Evolutionary conservation across 1,284 basidiomycete genomes (phyloP), one percentile per base, ranked within the genome.

Genomic region (Ganoderma multipileum): DNA sequence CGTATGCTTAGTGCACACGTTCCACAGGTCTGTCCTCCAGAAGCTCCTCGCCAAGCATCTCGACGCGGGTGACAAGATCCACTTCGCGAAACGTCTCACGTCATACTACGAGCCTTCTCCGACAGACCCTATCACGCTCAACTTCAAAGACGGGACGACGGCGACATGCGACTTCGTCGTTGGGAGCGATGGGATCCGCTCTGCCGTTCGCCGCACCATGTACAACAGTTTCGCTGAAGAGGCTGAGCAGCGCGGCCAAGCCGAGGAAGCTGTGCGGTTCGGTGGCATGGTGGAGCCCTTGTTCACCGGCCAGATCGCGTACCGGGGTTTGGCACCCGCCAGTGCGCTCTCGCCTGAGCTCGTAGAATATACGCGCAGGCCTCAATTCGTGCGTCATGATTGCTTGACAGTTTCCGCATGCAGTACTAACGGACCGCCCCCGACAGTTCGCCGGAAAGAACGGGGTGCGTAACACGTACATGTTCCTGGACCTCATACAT

Each of bases 141-240:
- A 78, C 39, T 88, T 87, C 73, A 82, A 83, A 70, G 86, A 88
- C 71, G 86, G 84, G 59, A 80, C 82, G 50, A 79, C 77, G n/a
- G 78, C 82, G 7, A 78, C 77, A 39, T 86, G 84, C 71, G 86
- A 88, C 75, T 74, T 87, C 26, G 81, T 88, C 62, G 76, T 87
- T 65, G 86, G 85, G 23, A 83, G 83, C 66, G 86, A 87, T 73
- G 86, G 86, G 1, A 72, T 86, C 64, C 85, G 83, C 75, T 86
- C 85, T 69, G 79, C 77, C 23, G 78, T 80, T 6, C 78, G 81
- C 23, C 42, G 44, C 0, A 47, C 36, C 12, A 68, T 75, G 70
- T 75, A 68, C 54, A 59, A 63, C 11, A 47, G 61, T 5, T 47
- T 75, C 1, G 72, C 71, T 5, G 57, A 65, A 23, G 66, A 41